Evolutionary conservation across 768 basidiomycete genomes (phyloP).

Genomic region (Infundibulicybe gibba): DNA sequence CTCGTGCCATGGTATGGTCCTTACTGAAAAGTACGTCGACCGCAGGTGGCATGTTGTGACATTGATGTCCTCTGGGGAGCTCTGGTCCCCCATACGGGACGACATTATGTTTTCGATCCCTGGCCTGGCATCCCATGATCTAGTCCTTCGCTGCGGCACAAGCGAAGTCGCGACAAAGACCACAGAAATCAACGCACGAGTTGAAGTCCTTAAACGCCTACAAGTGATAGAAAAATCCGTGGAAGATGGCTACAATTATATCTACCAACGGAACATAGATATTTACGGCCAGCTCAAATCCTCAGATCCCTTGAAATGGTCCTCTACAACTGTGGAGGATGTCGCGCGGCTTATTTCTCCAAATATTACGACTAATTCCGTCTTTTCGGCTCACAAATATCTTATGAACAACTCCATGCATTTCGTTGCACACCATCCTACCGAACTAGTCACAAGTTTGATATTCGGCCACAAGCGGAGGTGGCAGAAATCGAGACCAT

Average conservation of each 20-base stretch:
- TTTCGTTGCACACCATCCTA: slow-evolving; percentile 54
- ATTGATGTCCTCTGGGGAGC: slow-evolving; percentile 47
- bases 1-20: slow-evolving; percentile 27
- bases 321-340: slow-evolving; percentile 47
- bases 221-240: slow-evolving; percentile 47
- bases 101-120: slow-evolving; percentile 66
- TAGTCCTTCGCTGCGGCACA: slow-evolving; percentile 46
- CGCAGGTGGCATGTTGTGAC: slow-evolving; percentile 13
- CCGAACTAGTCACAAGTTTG: slow-evolving; percentile 45
- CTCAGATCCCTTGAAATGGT: slow-evolving; percentile 48
- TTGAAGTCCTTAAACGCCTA: slow-evolving; percentile 59
- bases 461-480: slow-evolving; percentile 60
- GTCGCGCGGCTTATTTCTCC: slow-evolving; percentile 42
- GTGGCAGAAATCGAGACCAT: slow-evolving; percentile 49
- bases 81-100: slow-evolving; percentile 41
- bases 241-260: slow-evolving; percentile 32
- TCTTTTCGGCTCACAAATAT: slow-evolving; percentile 58
- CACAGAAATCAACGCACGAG: slow-evolving; percentile 52
- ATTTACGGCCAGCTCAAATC: slow-evolving; percentile 46
- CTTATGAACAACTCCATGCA: slow-evolving; percentile 51
- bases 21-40: slow-evolving; percentile 22
- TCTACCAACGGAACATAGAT: slow-evolving; percentile 23
- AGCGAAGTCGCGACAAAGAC: slow-evolving; percentile 20
- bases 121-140: slow-evolving; percentile 41
- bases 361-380: slow-evolving; percentile 26